Conservation (phyloP, 495 filamentous ascomycete species). For the Extremus antarcticus region DNA sequence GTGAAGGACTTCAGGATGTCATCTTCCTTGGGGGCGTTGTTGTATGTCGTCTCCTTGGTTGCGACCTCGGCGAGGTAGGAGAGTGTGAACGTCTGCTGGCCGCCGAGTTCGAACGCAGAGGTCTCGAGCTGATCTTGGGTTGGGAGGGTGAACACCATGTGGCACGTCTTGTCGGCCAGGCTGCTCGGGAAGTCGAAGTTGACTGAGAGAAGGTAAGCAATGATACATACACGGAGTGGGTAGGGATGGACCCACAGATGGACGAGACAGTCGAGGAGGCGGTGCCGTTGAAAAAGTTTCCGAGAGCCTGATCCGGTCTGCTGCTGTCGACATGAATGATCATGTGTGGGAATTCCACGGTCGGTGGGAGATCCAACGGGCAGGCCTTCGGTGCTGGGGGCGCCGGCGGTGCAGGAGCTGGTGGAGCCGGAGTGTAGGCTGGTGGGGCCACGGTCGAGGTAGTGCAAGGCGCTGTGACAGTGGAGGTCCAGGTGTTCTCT, state of each 20-base stretch:
- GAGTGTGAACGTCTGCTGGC: slow-evolving; percentile 4
- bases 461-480: neutral
- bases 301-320: slow-evolving; percentile 20
- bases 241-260: slow-evolving; percentile 3
- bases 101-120: slow-evolving; percentile 10
- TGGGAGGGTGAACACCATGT: slow-evolving; percentile 27
- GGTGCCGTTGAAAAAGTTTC: slow-evolving; percentile 21
- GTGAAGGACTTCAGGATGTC: slow-evolving; percentile 3
- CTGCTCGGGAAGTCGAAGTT: slow-evolving; percentile 27
- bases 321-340: slow-evolving; percentile 24
- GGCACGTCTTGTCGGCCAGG: slow-evolving; percentile 25
- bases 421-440: neutral
- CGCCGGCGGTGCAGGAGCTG: neutral
- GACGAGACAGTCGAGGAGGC: neutral
- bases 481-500: neutral
- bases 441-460: neutral
- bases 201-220: too few species aligned
- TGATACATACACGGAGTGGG: too few species aligned
- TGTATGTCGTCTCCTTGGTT: slow-evolving; percentile 15
- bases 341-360: slow-evolving; percentile 21
- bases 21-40: slow-evolving; percentile 8
- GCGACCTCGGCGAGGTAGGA: neutral
- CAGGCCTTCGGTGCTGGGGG: slow-evolving; percentile 2
- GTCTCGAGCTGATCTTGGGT: slow-evolving; percentile 16
- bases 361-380: slow-evolving; percentile 8